A percentile compares a stretch with the other conserved stretches of the same genome.
Conservation (phyloP, 169 alveolate species). For the Plasmodium cynomolgi region DNA sequence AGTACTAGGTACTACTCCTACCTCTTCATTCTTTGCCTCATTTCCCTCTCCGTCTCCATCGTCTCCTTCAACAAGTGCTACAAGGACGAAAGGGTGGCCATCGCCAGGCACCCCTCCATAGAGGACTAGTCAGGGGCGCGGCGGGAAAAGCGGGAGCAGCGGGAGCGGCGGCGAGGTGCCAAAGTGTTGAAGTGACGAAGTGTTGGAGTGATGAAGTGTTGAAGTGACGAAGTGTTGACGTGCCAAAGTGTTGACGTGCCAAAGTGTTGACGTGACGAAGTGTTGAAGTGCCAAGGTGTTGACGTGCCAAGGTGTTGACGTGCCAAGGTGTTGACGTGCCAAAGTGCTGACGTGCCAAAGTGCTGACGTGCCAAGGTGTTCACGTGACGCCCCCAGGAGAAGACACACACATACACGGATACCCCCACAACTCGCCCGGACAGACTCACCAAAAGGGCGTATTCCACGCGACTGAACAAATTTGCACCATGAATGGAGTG, state of each 20-base stretch:
- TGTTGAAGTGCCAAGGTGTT: background rate
- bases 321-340: background rate
- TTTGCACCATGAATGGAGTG: background rate
- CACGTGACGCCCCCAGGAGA: background rate
- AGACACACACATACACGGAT: background rate
- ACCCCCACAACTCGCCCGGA: background rate
- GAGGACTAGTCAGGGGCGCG: background rate
- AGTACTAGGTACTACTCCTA: background rate
- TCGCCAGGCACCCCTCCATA: conserved; percentile 3
- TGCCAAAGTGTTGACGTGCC: background rate
- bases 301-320: background rate
- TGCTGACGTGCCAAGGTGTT: too few relatives aligned
- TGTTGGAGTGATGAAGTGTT: background rate
- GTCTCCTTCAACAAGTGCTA: background rate
- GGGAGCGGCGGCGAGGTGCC: background rate
- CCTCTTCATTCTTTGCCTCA: conserved; percentile 11
- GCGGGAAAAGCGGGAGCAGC: background rate
- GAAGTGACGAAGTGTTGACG: background rate
- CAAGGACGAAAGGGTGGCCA: background rate
- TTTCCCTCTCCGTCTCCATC: conserved; percentile 12
- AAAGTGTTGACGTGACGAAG: background rate
- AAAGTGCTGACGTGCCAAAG: background rate
- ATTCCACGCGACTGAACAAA: background rate
- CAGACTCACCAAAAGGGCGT: background rate
- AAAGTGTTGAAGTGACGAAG: background rate